These are phyloP conservation scores for Plectranthus barbatus DNA, from an alignment of 257 asterid genomes.

Conservation along the genomic window DNA sequence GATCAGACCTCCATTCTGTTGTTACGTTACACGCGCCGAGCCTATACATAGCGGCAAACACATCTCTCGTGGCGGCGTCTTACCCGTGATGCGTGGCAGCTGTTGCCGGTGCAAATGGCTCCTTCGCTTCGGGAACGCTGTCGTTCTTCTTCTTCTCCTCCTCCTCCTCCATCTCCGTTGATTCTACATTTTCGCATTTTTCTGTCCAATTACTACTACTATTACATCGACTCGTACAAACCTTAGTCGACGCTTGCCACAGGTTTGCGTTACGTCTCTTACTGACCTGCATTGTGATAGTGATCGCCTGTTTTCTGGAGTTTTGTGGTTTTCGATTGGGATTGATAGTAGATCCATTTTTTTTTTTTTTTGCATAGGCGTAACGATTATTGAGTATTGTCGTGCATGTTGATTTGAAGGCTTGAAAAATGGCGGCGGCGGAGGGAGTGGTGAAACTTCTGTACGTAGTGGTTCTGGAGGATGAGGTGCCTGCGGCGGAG, in stretches of 20 bases:
- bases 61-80: conserved; percentile 41
- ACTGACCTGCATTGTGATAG: conserved; percentile 24
- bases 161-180: conserved; percentile 3
- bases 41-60: background rate
- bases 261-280: conserved; percentile 13
- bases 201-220: background rate
- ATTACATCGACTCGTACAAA: conserved; percentile 13
- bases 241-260: conserved; percentile 11
- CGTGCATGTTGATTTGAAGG: conserved; percentile 23
- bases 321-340: background rate
- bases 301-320: background rate
- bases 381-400: conserved; percentile 6
- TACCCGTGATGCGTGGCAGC: conserved; percentile 56
- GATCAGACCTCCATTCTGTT: conserved; percentile 15
- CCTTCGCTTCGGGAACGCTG: conserved; percentile 37
- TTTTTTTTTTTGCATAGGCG: background rate
- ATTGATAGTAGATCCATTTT: background rate
- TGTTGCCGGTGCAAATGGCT: conserved; percentile 45
- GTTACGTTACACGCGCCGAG: conserved; percentile 3
- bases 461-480: conserved; percentile 75
- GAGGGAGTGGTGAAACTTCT: conserved; percentile 60
- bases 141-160: conserved; percentile 5
- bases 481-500: conserved; percentile 31
- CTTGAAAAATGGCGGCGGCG: conserved; percentile 50
- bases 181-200: background rate